phyloP scores from a whole-genome alignment of 257 asterid genomes.

The Solanum chilense region DNA sequence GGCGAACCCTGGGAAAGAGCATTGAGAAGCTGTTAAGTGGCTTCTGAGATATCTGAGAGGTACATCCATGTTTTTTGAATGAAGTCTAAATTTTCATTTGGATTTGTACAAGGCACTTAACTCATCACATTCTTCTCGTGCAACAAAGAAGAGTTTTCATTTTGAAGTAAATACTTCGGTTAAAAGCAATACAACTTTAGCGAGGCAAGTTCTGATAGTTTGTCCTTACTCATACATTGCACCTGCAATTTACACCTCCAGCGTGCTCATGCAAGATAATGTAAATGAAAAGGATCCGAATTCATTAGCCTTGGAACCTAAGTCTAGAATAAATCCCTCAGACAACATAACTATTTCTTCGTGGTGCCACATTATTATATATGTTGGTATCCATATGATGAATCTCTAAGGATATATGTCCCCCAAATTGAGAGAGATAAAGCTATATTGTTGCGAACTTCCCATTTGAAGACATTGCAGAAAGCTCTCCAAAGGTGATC shows the following conservation, averaged over 20 bases:
- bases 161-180: constrained; percentile 18
- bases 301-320: constrained; percentile 9
- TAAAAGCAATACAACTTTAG: constrained; percentile 10
- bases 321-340: constrained; percentile 4
- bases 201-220: constrained; percentile 11
- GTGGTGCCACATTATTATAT: constrained; percentile 14
- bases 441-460: constrained; percentile 23
- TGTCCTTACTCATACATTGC: not conserved
- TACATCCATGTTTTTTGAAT: not conserved
- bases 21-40: no score
- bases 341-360: constrained; percentile 6
- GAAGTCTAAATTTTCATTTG: constrained; percentile 5
- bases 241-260: constrained; percentile 1
- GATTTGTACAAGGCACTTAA: constrained; percentile 41
- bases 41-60: no score
- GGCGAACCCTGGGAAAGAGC: no score
- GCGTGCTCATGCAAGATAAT: constrained; percentile 14
- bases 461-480: constrained; percentile 30
- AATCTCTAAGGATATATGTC: constrained; percentile 29
- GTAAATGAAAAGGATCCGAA: constrained; percentile 9
- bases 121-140: constrained; percentile 29
- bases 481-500: constrained; percentile 44
- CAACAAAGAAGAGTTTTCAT: constrained; percentile 12
- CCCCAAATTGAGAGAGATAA: constrained; percentile 45
- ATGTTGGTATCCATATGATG: constrained; percentile 40